phyloP scores from a whole-genome alignment of 2,329 filamentous ascomycete genomes.

The Sporothrix dimorphospora region DNA sequence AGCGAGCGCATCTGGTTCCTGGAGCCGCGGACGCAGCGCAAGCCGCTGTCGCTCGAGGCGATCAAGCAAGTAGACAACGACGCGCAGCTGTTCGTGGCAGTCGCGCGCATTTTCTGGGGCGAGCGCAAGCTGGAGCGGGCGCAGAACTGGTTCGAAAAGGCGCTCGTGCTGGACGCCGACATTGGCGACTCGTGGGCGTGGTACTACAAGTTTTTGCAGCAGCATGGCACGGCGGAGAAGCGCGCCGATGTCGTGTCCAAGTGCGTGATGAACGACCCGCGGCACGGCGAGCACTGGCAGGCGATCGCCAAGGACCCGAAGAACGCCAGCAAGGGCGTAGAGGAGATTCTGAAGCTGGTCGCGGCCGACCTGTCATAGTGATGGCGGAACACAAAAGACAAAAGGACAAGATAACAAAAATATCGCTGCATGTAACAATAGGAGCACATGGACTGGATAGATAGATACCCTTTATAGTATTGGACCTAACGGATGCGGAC shows the following conservation, averaged over 20 bases:
- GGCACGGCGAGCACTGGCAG: slow-evolving; percentile 93
- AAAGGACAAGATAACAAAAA: too few relatives aligned
- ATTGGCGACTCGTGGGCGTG: slow-evolving; percentile 94
- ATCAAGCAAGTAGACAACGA: slow-evolving; percentile 98
- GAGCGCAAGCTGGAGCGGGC: slow-evolving; percentile 93
- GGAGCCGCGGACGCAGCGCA: slow-evolving; percentile 87
- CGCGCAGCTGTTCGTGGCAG: slow-evolving; percentile 83
- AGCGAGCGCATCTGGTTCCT: slow-evolving; percentile 94
- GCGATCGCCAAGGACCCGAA: slow-evolving; percentile 79
- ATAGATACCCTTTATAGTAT: slow-evolving; percentile 26
- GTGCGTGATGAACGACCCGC: slow-evolving; percentile 80
- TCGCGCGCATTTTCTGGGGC: slow-evolving; percentile 94
- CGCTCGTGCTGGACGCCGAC: slow-evolving; percentile 83
- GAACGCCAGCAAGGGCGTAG: slow-evolving; percentile 73
- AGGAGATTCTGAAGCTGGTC: slow-evolving; percentile 83
- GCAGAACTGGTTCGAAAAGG: slow-evolving; percentile 96
- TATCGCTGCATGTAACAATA: background rate
- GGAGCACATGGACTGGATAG: slow-evolving; percentile 21
- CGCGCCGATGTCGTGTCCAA: slow-evolving; percentile 79
- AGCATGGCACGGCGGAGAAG: slow-evolving; percentile 96
- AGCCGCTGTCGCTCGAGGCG: slow-evolving; percentile 86
- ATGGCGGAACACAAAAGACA: background rate
- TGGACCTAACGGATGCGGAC: background rate
- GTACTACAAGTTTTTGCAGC: slow-evolving; percentile 91
- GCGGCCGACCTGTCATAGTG: slow-evolving; percentile 50